phyloP scores from a whole-genome alignment of 2,329 filamentous ascomycete species.

The Ascochyta koolunga region DNA sequence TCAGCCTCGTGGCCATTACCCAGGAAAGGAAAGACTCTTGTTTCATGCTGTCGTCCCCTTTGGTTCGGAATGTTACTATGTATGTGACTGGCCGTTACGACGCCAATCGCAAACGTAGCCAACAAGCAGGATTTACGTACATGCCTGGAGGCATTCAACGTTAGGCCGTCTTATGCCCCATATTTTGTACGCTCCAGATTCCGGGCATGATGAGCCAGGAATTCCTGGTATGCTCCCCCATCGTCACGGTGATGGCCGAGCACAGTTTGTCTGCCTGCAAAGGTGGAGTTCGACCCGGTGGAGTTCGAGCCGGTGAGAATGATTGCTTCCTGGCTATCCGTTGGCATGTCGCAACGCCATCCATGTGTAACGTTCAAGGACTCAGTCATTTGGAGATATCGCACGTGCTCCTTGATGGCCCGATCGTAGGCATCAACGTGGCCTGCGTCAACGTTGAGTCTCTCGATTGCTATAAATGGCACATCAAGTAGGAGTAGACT shows the following conservation, averaged over 20 bases:
- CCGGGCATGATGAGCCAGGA: slow-evolving; percentile 24
- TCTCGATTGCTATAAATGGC: slow-evolving; percentile 34
- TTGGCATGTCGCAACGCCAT: slow-evolving; percentile 33
- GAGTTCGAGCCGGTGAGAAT: slow-evolving; percentile 33
- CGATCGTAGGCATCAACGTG: slow-evolving; percentile 21
- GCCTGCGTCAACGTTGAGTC: slow-evolving; percentile 19
- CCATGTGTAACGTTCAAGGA: slow-evolving; percentile 26
- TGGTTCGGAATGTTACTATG: background rate
- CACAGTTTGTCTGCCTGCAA: slow-evolving; percentile 13
- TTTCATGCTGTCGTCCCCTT: background rate
- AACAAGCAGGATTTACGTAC: background rate
- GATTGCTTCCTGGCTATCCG: slow-evolving; percentile 29
- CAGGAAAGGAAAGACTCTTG: background rate
- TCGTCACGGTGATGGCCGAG: slow-evolving; percentile 11
- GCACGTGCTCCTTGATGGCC: slow-evolving; percentile 19
- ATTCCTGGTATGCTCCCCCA: slow-evolving; percentile 15
- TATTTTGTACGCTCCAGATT: slow-evolving; percentile 26
- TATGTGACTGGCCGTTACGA: background rate
- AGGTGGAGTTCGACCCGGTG: slow-evolving; percentile 22
- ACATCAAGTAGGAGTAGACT: slow-evolving; percentile 30
- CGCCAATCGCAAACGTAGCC: background rate
- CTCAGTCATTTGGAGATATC: slow-evolving; percentile 21
- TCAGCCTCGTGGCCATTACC: slow-evolving; percentile 3
- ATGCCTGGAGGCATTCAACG: background rate
- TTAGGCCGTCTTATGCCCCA: slow-evolving; percentile 1